These are phyloP conservation scores for Suillus americanus DNA, from an alignment of 768 basidiomycete species.

Conservation along the genomic window DNA sequence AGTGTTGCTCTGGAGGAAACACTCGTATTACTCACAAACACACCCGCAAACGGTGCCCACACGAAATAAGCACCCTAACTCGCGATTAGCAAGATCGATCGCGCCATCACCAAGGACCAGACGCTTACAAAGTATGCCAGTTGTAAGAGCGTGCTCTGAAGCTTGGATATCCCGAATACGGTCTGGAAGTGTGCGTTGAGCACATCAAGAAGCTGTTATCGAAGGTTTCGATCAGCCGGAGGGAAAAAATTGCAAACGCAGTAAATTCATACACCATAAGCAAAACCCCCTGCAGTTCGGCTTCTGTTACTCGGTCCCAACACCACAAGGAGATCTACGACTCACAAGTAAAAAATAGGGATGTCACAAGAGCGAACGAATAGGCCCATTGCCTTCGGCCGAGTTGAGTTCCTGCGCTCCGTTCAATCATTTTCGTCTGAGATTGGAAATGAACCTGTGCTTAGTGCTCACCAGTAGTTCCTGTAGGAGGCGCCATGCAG, in stretches of 20 bases:
- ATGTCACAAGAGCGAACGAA: conserved; percentile 68
- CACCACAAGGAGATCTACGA: conserved; percentile 1
- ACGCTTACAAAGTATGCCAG: conserved; percentile 62
- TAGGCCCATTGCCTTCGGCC: conserved; percentile 48
- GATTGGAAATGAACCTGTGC: not conserved
- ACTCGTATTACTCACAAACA: conserved; percentile 45
- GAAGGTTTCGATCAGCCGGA: not conserved
- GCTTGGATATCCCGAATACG: conserved; percentile 64
- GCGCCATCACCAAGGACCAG: not conserved
- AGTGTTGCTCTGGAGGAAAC: not conserved
- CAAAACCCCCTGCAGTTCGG: conserved; percentile 55
- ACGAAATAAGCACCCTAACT: conserved; percentile 59
- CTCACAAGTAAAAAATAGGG: conserved; percentile 74
- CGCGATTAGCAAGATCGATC: not conserved
- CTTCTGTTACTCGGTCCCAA: not conserved
- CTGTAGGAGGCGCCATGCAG: conserved; percentile 37
- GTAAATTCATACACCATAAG: conserved; percentile 51
- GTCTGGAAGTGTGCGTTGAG: conserved; percentile 73
- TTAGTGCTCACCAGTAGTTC: conserved; percentile 40
- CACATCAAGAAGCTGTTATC: conserved; percentile 57
- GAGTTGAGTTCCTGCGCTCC: conserved; percentile 37
- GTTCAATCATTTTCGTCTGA: not conserved
- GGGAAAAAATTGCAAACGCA: conserved; percentile 6
- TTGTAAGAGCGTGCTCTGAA: conserved; percentile 74
- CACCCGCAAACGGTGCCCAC: conserved; percentile 56